phyloP scores from a whole-genome alignment of 441 rosid species.

The Euphorbia celastroides region DNA sequence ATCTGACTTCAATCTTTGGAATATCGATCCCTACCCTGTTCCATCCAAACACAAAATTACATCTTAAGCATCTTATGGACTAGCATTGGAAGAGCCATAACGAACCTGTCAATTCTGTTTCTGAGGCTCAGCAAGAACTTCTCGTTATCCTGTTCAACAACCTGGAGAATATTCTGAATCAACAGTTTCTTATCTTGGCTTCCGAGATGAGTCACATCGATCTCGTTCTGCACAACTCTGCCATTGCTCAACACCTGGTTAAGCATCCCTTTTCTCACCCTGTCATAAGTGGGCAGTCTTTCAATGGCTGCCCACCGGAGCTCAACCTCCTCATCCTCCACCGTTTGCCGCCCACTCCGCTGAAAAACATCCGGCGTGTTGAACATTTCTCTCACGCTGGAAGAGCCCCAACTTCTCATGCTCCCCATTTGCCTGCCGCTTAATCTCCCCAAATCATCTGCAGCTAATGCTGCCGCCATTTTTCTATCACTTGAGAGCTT shows the following conservation, averaged over 20 bases:
- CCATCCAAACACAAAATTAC: too few species aligned
- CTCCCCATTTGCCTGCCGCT: slow-evolving; percentile 2
- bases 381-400: slow-evolving; percentile 30
- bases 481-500: not conserved
- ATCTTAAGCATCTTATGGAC: too few species aligned
- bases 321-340: slow-evolving; percentile 29
- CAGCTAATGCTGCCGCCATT: slow-evolving; percentile 14
- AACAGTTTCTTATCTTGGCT: slow-evolving; percentile 25
- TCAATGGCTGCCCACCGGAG: slow-evolving; percentile 35
- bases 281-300: slow-evolving; percentile 33
- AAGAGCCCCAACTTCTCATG: slow-evolving; percentile 16
- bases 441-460: slow-evolving; percentile 10
- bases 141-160: slow-evolving; percentile 33
- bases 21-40: slow-evolving; percentile 53
- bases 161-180: slow-evolving; percentile 26
- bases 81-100: not conserved
- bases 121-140: slow-evolving; percentile 29
- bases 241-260: slow-evolving; percentile 32
- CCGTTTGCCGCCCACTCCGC: slow-evolving; percentile 16
- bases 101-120: slow-evolving; percentile 29
- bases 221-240: slow-evolving; percentile 21
- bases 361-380: slow-evolving; percentile 28
- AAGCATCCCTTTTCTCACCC: slow-evolving; percentile 30
- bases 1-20: too few species aligned
- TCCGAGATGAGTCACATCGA: slow-evolving; percentile 34